Base-by-base conservation (phyloP, 78 protist genomes). In the Cavenderia fasciculata region DNA sequence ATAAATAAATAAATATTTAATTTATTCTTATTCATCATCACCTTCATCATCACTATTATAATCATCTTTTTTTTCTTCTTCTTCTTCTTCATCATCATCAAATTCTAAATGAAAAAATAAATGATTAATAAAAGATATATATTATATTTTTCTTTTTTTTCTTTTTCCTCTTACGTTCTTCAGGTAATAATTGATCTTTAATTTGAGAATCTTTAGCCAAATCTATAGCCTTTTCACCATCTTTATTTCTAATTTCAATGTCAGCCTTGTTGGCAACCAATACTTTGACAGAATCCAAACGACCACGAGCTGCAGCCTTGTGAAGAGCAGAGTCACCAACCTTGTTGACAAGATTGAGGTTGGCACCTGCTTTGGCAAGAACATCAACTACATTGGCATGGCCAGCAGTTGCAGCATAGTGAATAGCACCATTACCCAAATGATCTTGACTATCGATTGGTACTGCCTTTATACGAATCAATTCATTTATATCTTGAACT, bases 331-430 rank as follows among this genome's bases (percentile, higher is more conserved):
- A 72, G 52, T 86, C 92, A 36, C 92, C 92, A 41, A 63, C 71
- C 34, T 75, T 63, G 61, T 86, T 86, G 29, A 44, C 25, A 1
- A 33, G 2, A 66, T 86, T 86, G 2, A 86, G 46, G 54, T 74
- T 47, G 6, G 92, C 92, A 43, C 85, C 85, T 33, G 56, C 38
- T n/a, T 71, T 51, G 34, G 59, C 43, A 18, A 86, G 46, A 7
- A 43, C 25, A 36, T 86, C 57, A 43, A 86, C 73, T 16, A 75
- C 82, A 8, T 4, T 12, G 1, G 66, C 51, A 25, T 86, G 92
- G 6, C 92, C 92, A 27, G 86, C 92, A 43, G 66, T 75, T 14
- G 92, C 79, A 19, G 92, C 92, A 73, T 86, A 86, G 71, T 74
- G 74, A 23, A 86, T 21, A n/a, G 85, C 92, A 12, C 85, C 59